Percentiles rank a stretch among this genome's conserved stretches.
Conservation (phyloP, 108 stramenopile genomes). For the Skeletonema costatum region DNA sequence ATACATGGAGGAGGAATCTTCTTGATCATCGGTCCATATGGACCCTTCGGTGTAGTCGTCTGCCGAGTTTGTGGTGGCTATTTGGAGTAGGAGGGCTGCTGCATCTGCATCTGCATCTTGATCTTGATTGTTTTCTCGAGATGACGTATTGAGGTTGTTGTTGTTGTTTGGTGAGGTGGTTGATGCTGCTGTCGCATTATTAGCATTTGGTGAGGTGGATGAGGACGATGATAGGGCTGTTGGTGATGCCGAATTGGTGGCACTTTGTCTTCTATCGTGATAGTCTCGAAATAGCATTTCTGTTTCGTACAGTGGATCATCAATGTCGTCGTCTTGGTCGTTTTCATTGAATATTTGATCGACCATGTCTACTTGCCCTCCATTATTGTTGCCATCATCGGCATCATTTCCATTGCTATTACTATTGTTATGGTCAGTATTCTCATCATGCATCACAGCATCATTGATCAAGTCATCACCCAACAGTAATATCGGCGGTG, state of each 20-base stretch:
- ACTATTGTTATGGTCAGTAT: background rate
- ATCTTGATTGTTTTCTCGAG: background rate
- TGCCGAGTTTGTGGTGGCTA: background rate
- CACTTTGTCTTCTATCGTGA: background rate
- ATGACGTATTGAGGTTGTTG: background rate
- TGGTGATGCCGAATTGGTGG: background rate
- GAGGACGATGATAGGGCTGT: background rate
- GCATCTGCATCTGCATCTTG: background rate
- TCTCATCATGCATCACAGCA: background rate
- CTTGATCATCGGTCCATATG: slow-evolving; percentile 1
- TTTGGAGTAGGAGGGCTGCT: background rate
- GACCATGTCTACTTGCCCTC: background rate
- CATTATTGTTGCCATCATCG: background rate
- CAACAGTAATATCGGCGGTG: background rate
- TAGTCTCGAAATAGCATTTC: background rate
- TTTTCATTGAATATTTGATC: background rate
- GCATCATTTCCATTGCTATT: background rate
- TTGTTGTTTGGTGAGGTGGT: background rate
- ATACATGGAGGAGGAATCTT: background rate
- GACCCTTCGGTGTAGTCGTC: background rate
- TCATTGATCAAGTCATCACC: background rate
- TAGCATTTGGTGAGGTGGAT: too few species aligned
- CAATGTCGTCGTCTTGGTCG: background rate
- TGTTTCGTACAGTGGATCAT: background rate
- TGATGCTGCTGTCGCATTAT: too few species aligned